Evolutionary conservation across 306 rosid species (phyloP).

Genomic region (Cicer yamashitae): DNA sequence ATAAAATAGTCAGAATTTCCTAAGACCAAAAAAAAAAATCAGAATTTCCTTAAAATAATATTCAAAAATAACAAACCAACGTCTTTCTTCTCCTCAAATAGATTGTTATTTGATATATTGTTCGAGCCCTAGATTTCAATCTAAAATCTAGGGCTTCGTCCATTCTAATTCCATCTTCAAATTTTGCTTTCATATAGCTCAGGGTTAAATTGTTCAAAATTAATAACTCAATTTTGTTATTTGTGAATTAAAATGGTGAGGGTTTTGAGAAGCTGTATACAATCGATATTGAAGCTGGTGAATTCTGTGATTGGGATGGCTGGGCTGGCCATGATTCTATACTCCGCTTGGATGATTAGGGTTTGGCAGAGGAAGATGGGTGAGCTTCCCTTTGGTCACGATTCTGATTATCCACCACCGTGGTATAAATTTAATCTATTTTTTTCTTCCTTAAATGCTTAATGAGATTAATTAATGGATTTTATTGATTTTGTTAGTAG

Average conservation of each 20-base stretch:
- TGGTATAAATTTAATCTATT: constrained; percentile 55
- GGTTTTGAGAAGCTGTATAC: constrained; percentile 68
- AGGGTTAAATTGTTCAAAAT: background rate
- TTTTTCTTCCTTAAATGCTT: no score
- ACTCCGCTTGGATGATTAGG: constrained; percentile 77
- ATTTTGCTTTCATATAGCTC: constrained; percentile 9
- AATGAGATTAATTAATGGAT: background rate
- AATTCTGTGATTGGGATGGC: constrained; percentile 81
- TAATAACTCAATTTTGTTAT: background rate
- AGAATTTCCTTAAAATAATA: background rate
- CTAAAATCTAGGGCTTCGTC: constrained; percentile 48
- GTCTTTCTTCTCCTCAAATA: background rate
- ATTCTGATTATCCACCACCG: constrained; percentile 60
- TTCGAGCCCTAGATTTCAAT: constrained; percentile 44
- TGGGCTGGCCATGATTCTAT: constrained; percentile 73
- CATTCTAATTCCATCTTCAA: background rate
- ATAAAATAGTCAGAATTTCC: no score
- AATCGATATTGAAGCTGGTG: constrained; percentile 75
- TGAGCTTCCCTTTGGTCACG: constrained; percentile 58
- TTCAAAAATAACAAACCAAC: background rate
- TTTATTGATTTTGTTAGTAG: constrained; percentile 1
- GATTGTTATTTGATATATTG: background rate
- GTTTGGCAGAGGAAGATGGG: constrained; percentile 69
- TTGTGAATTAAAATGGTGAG: constrained; percentile 53
- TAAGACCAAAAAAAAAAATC: no score